A percentile compares a stretch with the other conserved stretches of the same genome.
These are phyloP conservation scores for Gillenia trifoliata DNA, from an alignment of 306 rosid genomes.

Conservation along the genomic window DNA sequence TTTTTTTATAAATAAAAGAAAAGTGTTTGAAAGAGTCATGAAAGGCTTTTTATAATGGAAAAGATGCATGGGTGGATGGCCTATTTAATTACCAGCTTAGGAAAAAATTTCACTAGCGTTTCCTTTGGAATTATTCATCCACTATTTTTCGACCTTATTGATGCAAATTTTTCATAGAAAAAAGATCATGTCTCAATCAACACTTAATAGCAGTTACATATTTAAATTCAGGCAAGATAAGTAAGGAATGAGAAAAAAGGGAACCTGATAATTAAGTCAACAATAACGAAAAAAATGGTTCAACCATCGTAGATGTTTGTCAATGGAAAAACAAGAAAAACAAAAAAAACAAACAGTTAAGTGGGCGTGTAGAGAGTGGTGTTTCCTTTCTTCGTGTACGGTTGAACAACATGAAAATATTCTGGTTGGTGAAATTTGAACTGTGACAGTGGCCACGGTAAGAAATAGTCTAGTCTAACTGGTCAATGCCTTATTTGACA, in stretches of 20 bases:
- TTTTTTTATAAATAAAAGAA: neutral
- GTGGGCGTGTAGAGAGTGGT: neutral
- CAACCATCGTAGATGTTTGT: neutral
- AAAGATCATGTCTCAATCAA: neutral
- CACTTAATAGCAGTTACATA: neutral
- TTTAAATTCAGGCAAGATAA: neutral
- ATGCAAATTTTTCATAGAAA: neutral
- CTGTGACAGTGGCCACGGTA: neutral
- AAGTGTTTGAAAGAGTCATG: neutral
- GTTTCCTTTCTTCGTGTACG: constrained; percentile 14
- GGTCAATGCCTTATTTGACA: constrained; percentile 12
- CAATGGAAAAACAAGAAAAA: neutral
- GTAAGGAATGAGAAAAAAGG: neutral
- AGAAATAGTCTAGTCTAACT: constrained; percentile 9
- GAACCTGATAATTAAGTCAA: neutral
- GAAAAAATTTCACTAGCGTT: neutral
- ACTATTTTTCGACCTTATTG: neutral
- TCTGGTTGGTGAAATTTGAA: constrained; percentile 1
- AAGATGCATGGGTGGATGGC: neutral
- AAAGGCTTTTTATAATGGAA: neutral
- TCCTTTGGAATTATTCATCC: neutral
- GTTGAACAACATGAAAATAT: constrained; percentile 23
- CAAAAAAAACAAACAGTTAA: neutral
- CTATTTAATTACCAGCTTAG: neutral
- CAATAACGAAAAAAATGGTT: neutral